phyloP scores from a whole-genome alignment of 2,329 filamentous ascomycete species.

The Metarhizium humberi region DNA sequence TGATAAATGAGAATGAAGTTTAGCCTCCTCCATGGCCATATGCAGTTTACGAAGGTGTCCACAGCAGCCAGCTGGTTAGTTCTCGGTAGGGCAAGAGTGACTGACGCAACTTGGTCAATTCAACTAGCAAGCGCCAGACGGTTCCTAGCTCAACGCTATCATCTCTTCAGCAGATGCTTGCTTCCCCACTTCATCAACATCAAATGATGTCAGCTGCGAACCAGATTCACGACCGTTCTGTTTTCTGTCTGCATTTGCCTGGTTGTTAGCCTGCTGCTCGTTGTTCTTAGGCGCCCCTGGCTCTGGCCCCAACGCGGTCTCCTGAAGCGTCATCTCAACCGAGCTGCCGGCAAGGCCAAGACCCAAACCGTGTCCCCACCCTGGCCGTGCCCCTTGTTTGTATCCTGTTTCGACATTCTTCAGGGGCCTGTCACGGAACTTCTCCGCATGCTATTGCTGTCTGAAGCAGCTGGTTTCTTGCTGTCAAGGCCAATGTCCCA shows the following conservation, averaged over 20 bases:
- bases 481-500: background rate
- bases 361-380: background rate
- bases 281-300: background rate
- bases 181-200: background rate
- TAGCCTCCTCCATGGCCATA: too few species aligned
- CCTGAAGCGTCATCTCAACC: background rate
- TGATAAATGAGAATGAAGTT: too few species aligned
- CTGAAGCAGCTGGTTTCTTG: background rate
- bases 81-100: background rate
- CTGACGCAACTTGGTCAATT: background rate
- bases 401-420: background rate
- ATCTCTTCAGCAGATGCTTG: background rate
- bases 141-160: background rate
- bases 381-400: background rate
- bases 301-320: background rate
- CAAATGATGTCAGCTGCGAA: background rate
- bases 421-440: slow-evolving; percentile 6
- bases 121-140: background rate
- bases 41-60: too few species aligned
- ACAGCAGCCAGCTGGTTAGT: background rate
- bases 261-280: background rate
- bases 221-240: background rate
- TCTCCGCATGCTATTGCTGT: slow-evolving; percentile 1
- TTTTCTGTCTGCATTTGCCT: background rate
- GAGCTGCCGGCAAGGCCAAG: background rate